Conservation (phyloP, 2,329 filamentous ascomycete genomes). For the Apiospora saccharicola region DNA sequence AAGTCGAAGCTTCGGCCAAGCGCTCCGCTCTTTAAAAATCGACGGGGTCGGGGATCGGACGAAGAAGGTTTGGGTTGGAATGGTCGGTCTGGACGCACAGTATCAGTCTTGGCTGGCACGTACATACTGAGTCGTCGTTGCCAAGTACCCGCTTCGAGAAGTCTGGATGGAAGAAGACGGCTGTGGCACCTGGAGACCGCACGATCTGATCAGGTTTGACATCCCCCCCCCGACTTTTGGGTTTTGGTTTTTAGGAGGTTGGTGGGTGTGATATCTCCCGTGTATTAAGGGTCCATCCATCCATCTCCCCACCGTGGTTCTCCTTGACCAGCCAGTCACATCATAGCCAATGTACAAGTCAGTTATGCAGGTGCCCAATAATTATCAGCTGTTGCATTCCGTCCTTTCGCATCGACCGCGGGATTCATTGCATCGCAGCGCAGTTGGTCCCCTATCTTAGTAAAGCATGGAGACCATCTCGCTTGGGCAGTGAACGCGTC, state of each 20-base stretch:
- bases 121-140: not conserved
- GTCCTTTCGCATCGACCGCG: constrained; percentile 10
- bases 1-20: not conserved
- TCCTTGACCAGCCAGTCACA: not conserved
- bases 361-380: constrained; percentile 10
- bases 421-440: not conserved
- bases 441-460: not conserved
- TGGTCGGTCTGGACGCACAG: not conserved
- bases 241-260: not conserved
- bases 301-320: not conserved
- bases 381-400: not conserved
- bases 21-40: not conserved
- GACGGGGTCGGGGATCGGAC: not conserved
- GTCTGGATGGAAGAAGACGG: constrained; percentile 1
- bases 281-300: not conserved
- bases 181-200: constrained; percentile 6
- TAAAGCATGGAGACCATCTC: constrained; percentile 14
- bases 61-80: too few relatives aligned
- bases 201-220: not conserved
- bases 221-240: not conserved
- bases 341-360: not conserved
- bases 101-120: not conserved
- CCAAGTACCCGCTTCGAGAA: constrained; percentile 16
- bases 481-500: constrained; percentile 11
- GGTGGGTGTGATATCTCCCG: constrained; percentile 12